A percentile compares a stretch with the other conserved stretches of the same genome.
Evolutionary conservation across 768 basidiomycete genomes (phyloP).

Genomic region (Mycena alexandri): DNA sequence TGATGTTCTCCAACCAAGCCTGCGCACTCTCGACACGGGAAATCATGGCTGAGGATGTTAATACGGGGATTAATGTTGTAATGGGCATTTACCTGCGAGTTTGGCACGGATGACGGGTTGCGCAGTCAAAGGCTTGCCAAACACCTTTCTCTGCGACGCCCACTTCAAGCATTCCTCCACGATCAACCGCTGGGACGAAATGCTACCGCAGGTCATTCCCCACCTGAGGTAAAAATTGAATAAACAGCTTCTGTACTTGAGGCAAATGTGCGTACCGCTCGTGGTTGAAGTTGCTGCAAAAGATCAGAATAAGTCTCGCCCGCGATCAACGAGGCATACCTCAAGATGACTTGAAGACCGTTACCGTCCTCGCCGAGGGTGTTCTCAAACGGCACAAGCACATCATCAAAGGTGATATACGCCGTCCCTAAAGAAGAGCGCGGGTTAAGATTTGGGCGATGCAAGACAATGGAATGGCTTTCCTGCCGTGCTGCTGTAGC

Average conservation of each 20-base stretch:
- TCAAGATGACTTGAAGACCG: slow-evolving; percentile 50
- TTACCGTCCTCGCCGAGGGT: slow-evolving; percentile 68
- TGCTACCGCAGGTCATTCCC: slow-evolving; percentile 73
- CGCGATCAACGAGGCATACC: slow-evolving; percentile 40
- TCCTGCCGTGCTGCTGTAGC: slow-evolving; percentile 87
- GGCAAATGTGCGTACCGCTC: slow-evolving; percentile 61
- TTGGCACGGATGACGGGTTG: slow-evolving; percentile 85
- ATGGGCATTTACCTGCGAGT: slow-evolving; percentile 57
- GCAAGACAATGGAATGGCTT: background rate
- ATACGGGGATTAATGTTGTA: background rate
- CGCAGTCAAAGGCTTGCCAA: slow-evolving; percentile 75
- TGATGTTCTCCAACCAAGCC: slow-evolving; percentile 89
- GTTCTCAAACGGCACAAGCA: slow-evolving; percentile 88
- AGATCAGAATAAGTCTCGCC: slow-evolving; percentile 72
- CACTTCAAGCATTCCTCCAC: slow-evolving; percentile 89
- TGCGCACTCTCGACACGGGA: slow-evolving; percentile 84
- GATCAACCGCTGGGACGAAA: slow-evolving; percentile 68
- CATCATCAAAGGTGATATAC: slow-evolving; percentile 86
- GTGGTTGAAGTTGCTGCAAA: slow-evolving; percentile 76
- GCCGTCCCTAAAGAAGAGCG: slow-evolving; percentile 69
- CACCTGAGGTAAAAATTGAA: slow-evolving; percentile 51
- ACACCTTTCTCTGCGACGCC: slow-evolving; percentile 83
- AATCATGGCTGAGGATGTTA: slow-evolving; percentile 67
- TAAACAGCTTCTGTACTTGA: background rate
- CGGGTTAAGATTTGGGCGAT: too few species aligned